phyloP scores from a whole-genome alignment of 2,329 filamentous ascomycete species.

The Aspergillus ruber region DNA sequence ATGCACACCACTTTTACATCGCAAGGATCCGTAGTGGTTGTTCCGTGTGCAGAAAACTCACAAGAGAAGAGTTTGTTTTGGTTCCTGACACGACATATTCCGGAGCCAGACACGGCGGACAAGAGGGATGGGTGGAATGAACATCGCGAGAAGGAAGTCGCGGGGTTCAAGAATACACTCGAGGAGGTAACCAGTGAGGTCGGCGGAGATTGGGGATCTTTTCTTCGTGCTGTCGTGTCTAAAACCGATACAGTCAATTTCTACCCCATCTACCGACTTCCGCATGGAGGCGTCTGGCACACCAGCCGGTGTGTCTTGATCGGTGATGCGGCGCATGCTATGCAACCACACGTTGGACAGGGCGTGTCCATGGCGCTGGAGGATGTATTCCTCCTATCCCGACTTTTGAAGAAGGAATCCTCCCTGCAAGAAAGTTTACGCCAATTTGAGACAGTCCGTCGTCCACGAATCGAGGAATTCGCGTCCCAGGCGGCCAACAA shows the following conservation, averaged over 20 bases:
- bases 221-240: constrained; percentile 8
- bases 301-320: constrained; percentile 29
- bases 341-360: constrained; percentile 41
- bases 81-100: constrained; percentile 22
- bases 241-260: constrained; percentile 19
- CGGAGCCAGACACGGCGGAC: constrained; percentile 14
- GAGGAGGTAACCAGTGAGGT: constrained; percentile 4
- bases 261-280: constrained; percentile 31
- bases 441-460: constrained; percentile 22
- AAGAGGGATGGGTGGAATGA: constrained; percentile 24
- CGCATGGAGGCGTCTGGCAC: constrained; percentile 25
- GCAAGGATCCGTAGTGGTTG: constrained; percentile 18
- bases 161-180: constrained; percentile 17
- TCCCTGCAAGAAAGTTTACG: constrained; percentile 15
- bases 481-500: neutral
- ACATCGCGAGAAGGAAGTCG: constrained; percentile 18
- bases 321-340: constrained; percentile 29
- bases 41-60: constrained; percentile 13
- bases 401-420: constrained; percentile 12
- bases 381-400: constrained; percentile 32
- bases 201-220: constrained; percentile 14
- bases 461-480: constrained; percentile 25
- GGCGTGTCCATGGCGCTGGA: constrained; percentile 51
- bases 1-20: constrained; percentile 13
- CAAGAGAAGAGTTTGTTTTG: constrained; percentile 19